Evolutionary conservation across 2,329 filamentous ascomycete species (phyloP).

Genomic region (Magnaporthiopsis incrustans): DNA sequence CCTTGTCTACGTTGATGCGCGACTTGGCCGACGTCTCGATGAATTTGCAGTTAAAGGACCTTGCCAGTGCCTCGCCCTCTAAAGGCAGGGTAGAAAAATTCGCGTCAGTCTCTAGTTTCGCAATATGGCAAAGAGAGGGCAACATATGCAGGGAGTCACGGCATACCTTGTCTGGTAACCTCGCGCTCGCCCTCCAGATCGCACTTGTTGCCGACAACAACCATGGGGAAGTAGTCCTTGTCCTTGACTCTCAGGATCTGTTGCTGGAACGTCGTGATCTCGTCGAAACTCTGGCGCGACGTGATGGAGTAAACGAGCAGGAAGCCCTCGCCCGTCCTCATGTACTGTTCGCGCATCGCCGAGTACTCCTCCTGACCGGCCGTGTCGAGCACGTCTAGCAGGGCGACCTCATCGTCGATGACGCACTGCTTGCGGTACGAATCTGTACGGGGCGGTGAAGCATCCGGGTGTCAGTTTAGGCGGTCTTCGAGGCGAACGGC

Average conservation of each 20-base stretch:
- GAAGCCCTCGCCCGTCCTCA: constrained; percentile 97
- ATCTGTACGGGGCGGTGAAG: constrained; percentile 45
- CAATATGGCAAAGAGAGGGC: background rate
- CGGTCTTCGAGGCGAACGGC: background rate
- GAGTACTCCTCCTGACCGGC: constrained; percentile 99
- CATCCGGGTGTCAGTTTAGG: background rate
- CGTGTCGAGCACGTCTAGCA: constrained; percentile 96
- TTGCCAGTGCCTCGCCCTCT: constrained; percentile 87
- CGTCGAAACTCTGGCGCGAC: constrained; percentile 93
- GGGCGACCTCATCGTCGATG: constrained; percentile 94
- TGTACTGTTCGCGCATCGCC: constrained; percentile 99
- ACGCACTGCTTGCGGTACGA: constrained; percentile 99
- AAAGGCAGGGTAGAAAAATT: constrained; percentile 10
- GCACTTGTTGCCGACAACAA: constrained; percentile 98
- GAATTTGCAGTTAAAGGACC: constrained; percentile 91
- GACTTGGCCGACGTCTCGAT: constrained; percentile 99
- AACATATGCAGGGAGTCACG: no score
- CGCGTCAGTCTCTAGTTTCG: background rate
- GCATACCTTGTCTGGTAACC: constrained; percentile 81
- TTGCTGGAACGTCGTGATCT: constrained; percentile 98
- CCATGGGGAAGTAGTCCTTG: constrained; percentile 99
- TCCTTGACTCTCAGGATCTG: constrained; percentile 98
- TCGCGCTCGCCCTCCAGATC: constrained; percentile 91
- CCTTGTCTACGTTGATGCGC: constrained; percentile 95
- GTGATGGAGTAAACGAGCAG: constrained; percentile 97